A percentile compares a stretch with the other conserved stretches of the same genome.
phyloP scores from a whole-genome alignment of 495 filamentous ascomycete genomes.

The Penicillium bialowiezense region DNA sequence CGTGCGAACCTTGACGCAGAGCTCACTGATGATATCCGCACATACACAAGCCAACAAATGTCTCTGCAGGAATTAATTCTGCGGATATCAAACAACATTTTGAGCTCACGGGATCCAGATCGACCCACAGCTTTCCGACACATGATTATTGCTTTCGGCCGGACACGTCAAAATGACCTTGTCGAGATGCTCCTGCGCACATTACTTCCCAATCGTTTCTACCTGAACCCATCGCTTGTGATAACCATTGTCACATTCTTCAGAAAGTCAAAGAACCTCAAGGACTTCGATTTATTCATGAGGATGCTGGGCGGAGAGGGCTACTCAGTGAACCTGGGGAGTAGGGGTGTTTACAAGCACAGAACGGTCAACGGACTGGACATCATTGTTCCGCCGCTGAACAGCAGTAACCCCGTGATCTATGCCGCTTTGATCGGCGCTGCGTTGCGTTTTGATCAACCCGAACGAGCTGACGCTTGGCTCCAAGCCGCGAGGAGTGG shows the following conservation, averaged over 20 bases:
- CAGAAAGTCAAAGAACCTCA: conserved; percentile 44
- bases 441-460: conserved; percentile 42
- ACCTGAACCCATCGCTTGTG: conserved; percentile 35
- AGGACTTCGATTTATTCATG: conserved; percentile 41
- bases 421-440: conserved; percentile 35
- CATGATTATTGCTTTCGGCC: conserved; percentile 39
- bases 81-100: conserved; percentile 34
- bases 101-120: conserved; percentile 36
- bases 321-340: conserved; percentile 35
- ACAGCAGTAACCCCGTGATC: conserved; percentile 34
- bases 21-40: conserved; percentile 29
- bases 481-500: conserved; percentile 33
- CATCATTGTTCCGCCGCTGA: conserved; percentile 35
- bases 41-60: conserved; percentile 30
- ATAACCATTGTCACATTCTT: conserved; percentile 35
- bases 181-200: conserved; percentile 37
- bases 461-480: conserved; percentile 44
- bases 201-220: conserved; percentile 39
- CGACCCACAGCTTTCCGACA: conserved; percentile 28
- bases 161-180: conserved; percentile 41
- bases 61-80: conserved; percentile 37
- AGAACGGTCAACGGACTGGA: conserved; percentile 35
- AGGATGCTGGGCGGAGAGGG: conserved; percentile 38
- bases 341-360: conserved; percentile 17
- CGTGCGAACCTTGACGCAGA: conserved; percentile 26